phyloP scores from a whole-genome alignment of 257 asterid species.

The Petunia secreta region DNA sequence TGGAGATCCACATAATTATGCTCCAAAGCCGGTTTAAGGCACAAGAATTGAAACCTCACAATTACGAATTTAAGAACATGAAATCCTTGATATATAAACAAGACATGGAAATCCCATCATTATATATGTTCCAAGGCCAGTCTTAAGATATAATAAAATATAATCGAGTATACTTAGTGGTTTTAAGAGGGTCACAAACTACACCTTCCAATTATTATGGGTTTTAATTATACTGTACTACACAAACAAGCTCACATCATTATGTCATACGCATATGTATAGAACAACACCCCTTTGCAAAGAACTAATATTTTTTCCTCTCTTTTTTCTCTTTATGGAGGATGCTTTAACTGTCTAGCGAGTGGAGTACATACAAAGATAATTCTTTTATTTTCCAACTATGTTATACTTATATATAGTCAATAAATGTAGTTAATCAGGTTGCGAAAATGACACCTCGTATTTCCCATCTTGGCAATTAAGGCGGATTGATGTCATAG shows the following conservation, averaged over 20 bases:
- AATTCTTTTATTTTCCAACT: too few relatives aligned
- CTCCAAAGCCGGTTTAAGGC: background rate
- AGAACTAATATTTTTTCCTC: background rate
- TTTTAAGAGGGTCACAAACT: background rate
- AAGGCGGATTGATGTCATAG: background rate
- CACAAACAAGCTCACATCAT: background rate
- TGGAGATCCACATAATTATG: background rate
- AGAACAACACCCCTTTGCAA: background rate
- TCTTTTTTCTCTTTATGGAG: background rate
- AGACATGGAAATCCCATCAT: too few relatives aligned
- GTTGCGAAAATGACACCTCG: background rate
- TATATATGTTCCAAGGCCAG: too few relatives aligned
- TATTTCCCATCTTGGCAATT: background rate
- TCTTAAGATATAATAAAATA: too few relatives aligned
- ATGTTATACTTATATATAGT: too few relatives aligned
- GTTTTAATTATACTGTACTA: background rate
- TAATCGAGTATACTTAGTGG: background rate
- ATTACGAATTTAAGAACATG: too few relatives aligned
- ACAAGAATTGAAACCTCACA: background rate
- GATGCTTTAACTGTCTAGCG: background rate
- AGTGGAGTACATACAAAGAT: too few relatives aligned
- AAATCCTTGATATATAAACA: too few relatives aligned
- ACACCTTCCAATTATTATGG: background rate
- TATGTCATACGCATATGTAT: background rate
- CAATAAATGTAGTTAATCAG: too few relatives aligned